Conservation (phyloP, 345 rosid species). For the Kernera saxatilis region DNA sequence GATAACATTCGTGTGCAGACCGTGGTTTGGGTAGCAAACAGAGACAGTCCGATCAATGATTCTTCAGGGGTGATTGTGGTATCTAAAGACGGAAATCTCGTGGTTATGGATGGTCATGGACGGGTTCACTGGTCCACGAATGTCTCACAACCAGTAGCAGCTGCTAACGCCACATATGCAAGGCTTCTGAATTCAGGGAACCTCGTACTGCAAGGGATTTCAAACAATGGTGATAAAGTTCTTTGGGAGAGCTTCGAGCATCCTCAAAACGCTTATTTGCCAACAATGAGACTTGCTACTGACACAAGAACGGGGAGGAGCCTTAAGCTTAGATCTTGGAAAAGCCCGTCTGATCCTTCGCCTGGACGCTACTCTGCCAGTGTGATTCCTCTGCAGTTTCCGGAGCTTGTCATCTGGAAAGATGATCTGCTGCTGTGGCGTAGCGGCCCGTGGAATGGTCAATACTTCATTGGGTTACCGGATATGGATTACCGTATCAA, state of each 20-base stretch:
- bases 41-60: slow-evolving; percentile 38
- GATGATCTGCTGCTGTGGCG: slow-evolving; percentile 37
- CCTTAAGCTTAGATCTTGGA: slow-evolving; percentile 41
- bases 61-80: slow-evolving; percentile 35
- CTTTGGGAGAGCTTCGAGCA: slow-evolving; percentile 55
- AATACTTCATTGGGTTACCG: slow-evolving; percentile 26
- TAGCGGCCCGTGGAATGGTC: slow-evolving; percentile 56
- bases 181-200: slow-evolving; percentile 43
- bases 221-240: not conserved
- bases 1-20: slow-evolving; percentile 4
- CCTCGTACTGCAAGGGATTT: slow-evolving; percentile 31
- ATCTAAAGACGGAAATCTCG: slow-evolving; percentile 43
- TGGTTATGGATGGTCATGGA: slow-evolving; percentile 34
- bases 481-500: not conserved
- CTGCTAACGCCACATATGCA: slow-evolving; percentile 24
- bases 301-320: slow-evolving; percentile 24
- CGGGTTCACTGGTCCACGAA: slow-evolving; percentile 48
- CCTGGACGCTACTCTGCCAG: slow-evolving; percentile 36
- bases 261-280: slow-evolving; percentile 28
- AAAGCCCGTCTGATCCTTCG: slow-evolving; percentile 46
- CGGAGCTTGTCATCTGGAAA: slow-evolving; percentile 41
- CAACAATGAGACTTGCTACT: slow-evolving; percentile 31
- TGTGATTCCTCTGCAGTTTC: slow-evolving; percentile 20
- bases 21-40: slow-evolving; percentile 51
- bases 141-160: slow-evolving; percentile 8